A percentile compares a stretch with the other conserved stretches of the same genome.
phyloP scores from a whole-genome alignment of 1,139 yeast genomes.

The Sugiyamaella xylanicola region DNA sequence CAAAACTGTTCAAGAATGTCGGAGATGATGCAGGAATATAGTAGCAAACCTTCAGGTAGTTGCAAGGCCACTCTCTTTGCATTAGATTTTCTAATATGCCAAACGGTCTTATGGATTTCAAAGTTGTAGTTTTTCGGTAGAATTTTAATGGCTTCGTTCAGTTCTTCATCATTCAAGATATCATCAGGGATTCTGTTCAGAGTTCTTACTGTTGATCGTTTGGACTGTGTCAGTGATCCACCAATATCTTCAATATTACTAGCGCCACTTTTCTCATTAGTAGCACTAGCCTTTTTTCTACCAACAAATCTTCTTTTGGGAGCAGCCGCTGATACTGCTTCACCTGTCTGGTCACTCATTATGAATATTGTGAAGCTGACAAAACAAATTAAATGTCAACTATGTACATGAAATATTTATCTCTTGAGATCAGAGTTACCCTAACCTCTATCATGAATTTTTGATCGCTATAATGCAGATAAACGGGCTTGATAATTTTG shows the following conservation, averaged over 20 bases:
- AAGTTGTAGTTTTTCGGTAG: constrained; percentile 91
- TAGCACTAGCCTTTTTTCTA: constrained; percentile 32
- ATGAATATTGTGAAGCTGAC: not conserved
- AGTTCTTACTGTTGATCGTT: constrained; percentile 48
- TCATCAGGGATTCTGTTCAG: constrained; percentile 91
- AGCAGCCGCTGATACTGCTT: not conserved
- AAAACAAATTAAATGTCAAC: too few relatives aligned
- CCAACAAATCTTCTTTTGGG: constrained; percentile 51
- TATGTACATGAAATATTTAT: constrained; percentile 10
- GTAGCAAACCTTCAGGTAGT: constrained; percentile 95
- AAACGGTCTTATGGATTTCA: constrained; percentile 92
- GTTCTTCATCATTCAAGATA: constrained; percentile 72
- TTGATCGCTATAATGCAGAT: not conserved
- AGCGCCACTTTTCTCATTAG: constrained; percentile 1
- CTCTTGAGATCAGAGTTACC: not conserved
- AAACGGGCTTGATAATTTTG: too few relatives aligned
- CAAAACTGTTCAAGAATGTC: constrained; percentile 94
- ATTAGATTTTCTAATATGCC: constrained; percentile 76
- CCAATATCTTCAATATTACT: constrained; percentile 29
- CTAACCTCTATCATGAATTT: constrained; percentile 16
- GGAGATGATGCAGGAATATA: constrained; percentile 81
- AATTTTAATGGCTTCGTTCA: constrained; percentile 76
- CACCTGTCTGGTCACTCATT: constrained; percentile 11
- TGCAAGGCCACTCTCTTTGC: constrained; percentile 88
- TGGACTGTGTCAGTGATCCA: constrained; percentile 35